phyloP scores from a whole-genome alignment of 805 yeast genomes.

The Candida ulmi region DNA sequence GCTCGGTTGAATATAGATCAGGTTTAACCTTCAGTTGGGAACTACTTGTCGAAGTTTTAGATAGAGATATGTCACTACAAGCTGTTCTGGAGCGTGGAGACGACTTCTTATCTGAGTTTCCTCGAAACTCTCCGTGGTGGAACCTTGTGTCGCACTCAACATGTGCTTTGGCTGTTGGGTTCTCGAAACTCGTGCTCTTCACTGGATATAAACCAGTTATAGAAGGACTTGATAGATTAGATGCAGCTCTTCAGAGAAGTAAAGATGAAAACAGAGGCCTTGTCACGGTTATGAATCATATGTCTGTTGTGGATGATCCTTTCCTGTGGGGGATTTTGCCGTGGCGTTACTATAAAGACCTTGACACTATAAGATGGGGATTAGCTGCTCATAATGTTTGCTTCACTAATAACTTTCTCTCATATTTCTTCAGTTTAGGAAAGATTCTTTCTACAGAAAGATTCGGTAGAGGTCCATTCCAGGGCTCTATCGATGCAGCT shows the following conservation, averaged over 20 bases:
- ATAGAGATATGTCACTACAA: slow-evolving; percentile 73
- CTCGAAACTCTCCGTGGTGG: slow-evolving; percentile 59
- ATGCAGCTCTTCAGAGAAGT: slow-evolving; percentile 57
- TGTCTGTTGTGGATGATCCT: slow-evolving; percentile 91
- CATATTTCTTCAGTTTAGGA: slow-evolving; percentile 76
- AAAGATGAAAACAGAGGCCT: slow-evolving; percentile 66
- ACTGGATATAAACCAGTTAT: slow-evolving; percentile 60
- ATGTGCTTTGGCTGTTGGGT: slow-evolving; percentile 57
- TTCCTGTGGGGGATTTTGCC: slow-evolving; percentile 84
- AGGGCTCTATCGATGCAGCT: slow-evolving; percentile 83
- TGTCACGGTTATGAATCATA: slow-evolving; percentile 86
- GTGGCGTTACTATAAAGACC: slow-evolving; percentile 51
- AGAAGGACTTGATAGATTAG: slow-evolving; percentile 57
- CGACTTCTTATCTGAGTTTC: slow-evolving; percentile 58
- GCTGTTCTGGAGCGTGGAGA: slow-evolving; percentile 71
- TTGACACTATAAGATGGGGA: slow-evolving; percentile 84
- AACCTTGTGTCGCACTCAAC: slow-evolving; percentile 62
- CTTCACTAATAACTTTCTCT: slow-evolving; percentile 48
- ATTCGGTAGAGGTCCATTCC: slow-evolving; percentile 92
- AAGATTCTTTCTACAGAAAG: slow-evolving; percentile 83
- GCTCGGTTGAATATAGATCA: no score
- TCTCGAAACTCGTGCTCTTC: slow-evolving; percentile 56
- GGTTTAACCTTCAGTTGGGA: no score
- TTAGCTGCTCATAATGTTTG: slow-evolving; percentile 91
- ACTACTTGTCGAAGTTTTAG: no score